A percentile compares a stretch with the other conserved stretches of the same genome.
phyloP scores from a whole-genome alignment of 768 basidiomycete species.

The Psilocybe cubensis region DNA sequence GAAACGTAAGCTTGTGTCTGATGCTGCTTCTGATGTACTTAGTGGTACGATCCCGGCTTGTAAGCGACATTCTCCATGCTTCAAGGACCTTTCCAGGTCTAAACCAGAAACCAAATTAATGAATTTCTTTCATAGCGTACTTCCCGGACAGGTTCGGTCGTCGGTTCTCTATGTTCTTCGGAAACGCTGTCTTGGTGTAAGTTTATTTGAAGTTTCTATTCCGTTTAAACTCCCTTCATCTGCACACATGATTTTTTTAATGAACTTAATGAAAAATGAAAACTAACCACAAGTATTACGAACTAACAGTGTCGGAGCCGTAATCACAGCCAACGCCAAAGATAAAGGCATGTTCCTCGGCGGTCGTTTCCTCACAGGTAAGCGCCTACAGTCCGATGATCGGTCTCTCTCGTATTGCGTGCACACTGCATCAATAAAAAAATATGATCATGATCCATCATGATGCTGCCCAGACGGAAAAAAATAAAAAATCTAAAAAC shows the following conservation, averaged over 20 bases:
- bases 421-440: no score
- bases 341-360: constrained; percentile 47
- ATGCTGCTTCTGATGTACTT: not conserved
- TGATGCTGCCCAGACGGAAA: no score
- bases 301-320: constrained; percentile 42
- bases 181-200: constrained; percentile 48
- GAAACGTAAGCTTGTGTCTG: not conserved
- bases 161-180: constrained; percentile 52
- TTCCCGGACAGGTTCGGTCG: constrained; percentile 54
- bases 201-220: constrained; percentile 13
- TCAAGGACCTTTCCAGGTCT: not conserved
- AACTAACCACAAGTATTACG: not conserved
- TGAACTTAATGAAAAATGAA: no score
- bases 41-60: constrained; percentile 50
- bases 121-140: constrained; percentile 36
- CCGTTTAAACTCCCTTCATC: not conserved
- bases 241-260: not conserved
- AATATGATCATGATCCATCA: no score
- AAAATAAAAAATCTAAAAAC: no score
- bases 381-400: no score
- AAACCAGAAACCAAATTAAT: not conserved
- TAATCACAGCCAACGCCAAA: constrained; percentile 52
- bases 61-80: constrained; percentile 22
- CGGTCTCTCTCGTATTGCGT: no score
- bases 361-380: constrained; percentile 55